Percentiles rank a stretch among this genome's conserved stretches.
Conservation (phyloP, 129 eudicot genomes). For the Rutidosis leptorrhynchoides region DNA sequence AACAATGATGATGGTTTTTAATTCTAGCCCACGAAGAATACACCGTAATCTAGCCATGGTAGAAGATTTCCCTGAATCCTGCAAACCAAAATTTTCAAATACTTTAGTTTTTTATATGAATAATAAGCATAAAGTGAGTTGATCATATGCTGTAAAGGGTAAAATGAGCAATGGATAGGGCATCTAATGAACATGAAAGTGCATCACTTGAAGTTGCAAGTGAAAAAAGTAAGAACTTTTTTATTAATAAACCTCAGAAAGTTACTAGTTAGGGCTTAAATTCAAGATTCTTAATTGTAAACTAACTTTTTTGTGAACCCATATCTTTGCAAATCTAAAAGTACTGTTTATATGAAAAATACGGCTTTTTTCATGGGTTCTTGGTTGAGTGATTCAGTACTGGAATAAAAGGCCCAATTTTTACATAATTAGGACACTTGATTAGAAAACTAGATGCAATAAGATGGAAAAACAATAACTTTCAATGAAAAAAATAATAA, state of each 20-base stretch:
- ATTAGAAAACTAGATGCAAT: not conserved
- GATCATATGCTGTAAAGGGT: not conserved
- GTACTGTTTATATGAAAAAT: conserved; percentile 16
- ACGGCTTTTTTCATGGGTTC: not conserved
- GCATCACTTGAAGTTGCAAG: conserved; percentile 25
- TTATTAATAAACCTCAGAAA: conserved; percentile 12
- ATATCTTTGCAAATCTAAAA: not conserved
- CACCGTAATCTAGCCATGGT: conserved; percentile 62
- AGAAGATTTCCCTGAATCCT: conserved; percentile 55
- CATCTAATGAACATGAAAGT: conserved; percentile 25
- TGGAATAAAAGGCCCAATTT: conserved; percentile 1
- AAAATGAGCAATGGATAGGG: too few species aligned
- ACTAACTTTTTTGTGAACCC: conserved; percentile 15
- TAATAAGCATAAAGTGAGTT: too few species aligned
- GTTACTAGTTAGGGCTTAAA: conserved; percentile 9
- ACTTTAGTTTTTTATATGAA: conserved; percentile 9
- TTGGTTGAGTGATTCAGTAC: conserved; percentile 3
- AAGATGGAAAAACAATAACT: not conserved
- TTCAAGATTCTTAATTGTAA: conserved; percentile 21
- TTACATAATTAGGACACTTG: too few species aligned
- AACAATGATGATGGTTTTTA: conserved; percentile 56
- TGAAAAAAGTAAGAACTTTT: conserved; percentile 27
- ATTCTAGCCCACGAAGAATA: conserved; percentile 67
- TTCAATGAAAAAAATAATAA: not conserved
- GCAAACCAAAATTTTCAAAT: conserved; percentile 22